Percentiles rank a stretch among this genome's conserved stretches.
These are phyloP conservation scores for Linnemannia exigua DNA, from an alignment of 192 early-diverging fungal species.

Conservation along the genomic window DNA sequence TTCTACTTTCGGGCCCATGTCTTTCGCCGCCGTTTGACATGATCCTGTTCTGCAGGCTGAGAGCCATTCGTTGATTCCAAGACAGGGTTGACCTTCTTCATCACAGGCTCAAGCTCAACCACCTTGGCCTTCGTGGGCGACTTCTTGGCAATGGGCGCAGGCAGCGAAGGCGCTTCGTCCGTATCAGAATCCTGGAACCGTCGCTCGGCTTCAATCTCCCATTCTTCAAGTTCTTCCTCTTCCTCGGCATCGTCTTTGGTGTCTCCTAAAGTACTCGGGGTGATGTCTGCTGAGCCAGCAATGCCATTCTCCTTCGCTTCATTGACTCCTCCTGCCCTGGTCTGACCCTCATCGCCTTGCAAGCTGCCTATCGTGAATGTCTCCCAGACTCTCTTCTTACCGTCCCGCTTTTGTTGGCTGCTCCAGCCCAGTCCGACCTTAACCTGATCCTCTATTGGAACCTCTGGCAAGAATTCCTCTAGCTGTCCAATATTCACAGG, in stretches of 20 bases:
- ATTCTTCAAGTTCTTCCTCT: slow-evolving; percentile 56
- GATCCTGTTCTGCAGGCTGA: slow-evolving; percentile 32
- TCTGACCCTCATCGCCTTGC: slow-evolving; percentile 15
- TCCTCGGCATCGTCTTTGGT: slow-evolving; percentile 16
- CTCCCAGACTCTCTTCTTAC: slow-evolving; percentile 30
- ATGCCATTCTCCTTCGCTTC: not conserved
- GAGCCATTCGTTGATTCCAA: slow-evolving; percentile 1
- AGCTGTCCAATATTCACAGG: slow-evolving; percentile 45
- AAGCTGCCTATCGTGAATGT: slow-evolving; percentile 38
- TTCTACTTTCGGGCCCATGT: slow-evolving; percentile 43
- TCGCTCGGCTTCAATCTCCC: slow-evolving; percentile 56
- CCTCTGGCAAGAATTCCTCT: slow-evolving; percentile 52
- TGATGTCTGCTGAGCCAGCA: not conserved
- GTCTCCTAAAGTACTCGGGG: not conserved
- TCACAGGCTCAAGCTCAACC: not conserved
- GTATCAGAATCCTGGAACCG: slow-evolving; percentile 53
- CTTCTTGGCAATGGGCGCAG: slow-evolving; percentile 23
- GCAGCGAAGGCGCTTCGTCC: slow-evolving; percentile 35
- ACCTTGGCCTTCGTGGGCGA: slow-evolving; percentile 5
- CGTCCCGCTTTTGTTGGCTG: slow-evolving; percentile 22
- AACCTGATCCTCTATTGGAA: slow-evolving; percentile 55
- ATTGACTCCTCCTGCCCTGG: not conserved
- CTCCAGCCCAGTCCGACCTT: slow-evolving; percentile 50
- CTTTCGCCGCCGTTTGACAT: slow-evolving; percentile 49
- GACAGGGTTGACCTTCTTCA: slow-evolving; percentile 18